Base-by-base conservation (phyloP, 257 asterid species). In the Paraleonurus japonicus region DNA sequence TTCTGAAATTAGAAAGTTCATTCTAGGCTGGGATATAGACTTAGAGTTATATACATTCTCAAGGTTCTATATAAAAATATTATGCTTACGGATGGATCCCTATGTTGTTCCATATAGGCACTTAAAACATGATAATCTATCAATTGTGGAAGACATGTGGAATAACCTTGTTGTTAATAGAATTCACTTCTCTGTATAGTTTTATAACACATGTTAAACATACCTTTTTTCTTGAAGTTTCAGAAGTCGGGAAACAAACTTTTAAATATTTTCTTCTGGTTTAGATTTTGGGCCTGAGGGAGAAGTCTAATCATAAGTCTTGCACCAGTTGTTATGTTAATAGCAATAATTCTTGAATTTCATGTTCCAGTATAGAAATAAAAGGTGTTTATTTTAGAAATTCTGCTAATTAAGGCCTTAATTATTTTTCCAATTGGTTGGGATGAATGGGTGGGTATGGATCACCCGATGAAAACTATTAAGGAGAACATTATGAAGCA, bases 391-490 rank as follows among this genome's bases (percentile, higher is more conserved):
- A n/a, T n/a, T 61, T 45, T 58, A 62, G 60, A 57, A 43, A 69
- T 54, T 24, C 37, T 26, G 55, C 85, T 77, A 68, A 71, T 57
- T 75, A 22, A 77, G 71, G 27, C 51, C 60, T 68, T 76, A 8
- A 67, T 75, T 73, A 47, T 75, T 71, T 77, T 80, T 62, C 65
- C 80, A 76, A 66, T 81, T 84, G 91, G 99, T 80, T 94, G 98
- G 98, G 99, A 94, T 81, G 99, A 91, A 81, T 94, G 98, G 98
- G 97, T 94, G 71, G 90, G 88, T 65, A 76, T 77, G 67, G 92
- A 84, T 67, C 96, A 96, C 73, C 65, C 91, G 90, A 76, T 94
- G 91, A 94, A 94, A 81, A 72, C 69, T 83, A 88, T 87, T 41
- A 86, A 83, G 73, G 96, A 91, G 78, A 94, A 89, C n/a, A n/a